A percentile compares a stretch with the other conserved stretches of the same genome.
These are phyloP conservation scores for Metarhizium sp. DNA, from an alignment of 2,329 filamentous ascomycete genomes.

Conservation along the genomic window DNA sequence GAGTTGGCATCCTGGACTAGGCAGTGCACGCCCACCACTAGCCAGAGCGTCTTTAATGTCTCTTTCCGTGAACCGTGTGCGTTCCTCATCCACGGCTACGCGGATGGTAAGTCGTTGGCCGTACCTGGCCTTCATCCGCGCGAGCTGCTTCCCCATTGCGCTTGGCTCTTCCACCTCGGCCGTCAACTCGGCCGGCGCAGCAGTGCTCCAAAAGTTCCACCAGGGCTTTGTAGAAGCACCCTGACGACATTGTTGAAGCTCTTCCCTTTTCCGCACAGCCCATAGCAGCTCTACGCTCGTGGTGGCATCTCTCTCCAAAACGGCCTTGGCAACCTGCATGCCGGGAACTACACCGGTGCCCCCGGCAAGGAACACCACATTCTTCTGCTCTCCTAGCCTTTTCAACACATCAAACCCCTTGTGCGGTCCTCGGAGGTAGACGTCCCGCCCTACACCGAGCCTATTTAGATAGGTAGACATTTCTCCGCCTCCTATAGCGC, in stretches of 20 bases:
- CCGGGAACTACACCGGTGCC: conserved; percentile 90
- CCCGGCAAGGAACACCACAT: conserved; percentile 78
- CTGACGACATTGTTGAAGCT: conserved; percentile 27
- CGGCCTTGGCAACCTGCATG: conserved; percentile 63
- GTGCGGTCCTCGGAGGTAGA: conserved; percentile 74
- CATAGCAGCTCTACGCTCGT: conserved; percentile 63
- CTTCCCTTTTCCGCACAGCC: conserved; percentile 58
- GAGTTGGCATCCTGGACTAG: conserved; percentile 14
- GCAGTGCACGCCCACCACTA: neutral
- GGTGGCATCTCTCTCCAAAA: conserved; percentile 33
- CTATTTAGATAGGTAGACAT: conserved; percentile 73
- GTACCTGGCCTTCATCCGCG: conserved; percentile 48
- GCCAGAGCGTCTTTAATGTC: conserved; percentile 32
- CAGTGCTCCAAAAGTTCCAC: conserved; percentile 15
- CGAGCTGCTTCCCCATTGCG: conserved; percentile 52
- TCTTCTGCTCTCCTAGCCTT: conserved; percentile 19
- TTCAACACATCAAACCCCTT: conserved; percentile 48
- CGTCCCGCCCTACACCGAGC: conserved; percentile 48
- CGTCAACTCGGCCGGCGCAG: conserved; percentile 12
- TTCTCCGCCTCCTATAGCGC: conserved; percentile 71
- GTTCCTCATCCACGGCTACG: conserved; percentile 78
- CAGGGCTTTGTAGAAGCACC: conserved; percentile 9
- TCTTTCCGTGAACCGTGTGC: conserved; percentile 49
- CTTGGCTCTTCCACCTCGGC: conserved; percentile 21
- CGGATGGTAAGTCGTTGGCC: conserved; percentile 52